Conservation (phyloP, 257 asterid genomes). For the Solanum chiquidenum region DNA sequence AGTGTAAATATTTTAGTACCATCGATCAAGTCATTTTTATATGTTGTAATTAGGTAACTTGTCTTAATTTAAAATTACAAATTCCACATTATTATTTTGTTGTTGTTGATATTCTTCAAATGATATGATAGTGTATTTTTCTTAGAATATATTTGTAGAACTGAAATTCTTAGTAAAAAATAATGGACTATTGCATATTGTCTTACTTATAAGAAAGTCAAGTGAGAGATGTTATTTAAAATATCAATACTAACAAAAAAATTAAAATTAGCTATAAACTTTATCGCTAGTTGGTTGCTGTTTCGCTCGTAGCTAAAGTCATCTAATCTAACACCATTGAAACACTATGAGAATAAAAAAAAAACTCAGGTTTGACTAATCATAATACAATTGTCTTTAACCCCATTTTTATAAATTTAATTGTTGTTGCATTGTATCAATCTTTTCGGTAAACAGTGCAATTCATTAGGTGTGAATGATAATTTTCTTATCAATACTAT, state of each 20-base stretch:
- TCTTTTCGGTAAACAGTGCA: background rate
- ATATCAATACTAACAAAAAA: background rate
- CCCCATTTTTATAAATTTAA: background rate
- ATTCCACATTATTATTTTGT: background rate
- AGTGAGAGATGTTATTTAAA: background rate
- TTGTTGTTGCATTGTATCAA: background rate
- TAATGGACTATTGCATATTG: background rate
- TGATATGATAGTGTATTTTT: background rate
- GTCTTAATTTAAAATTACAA: too few relatives aligned
- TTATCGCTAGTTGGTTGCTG: too few relatives aligned
- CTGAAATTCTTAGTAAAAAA: background rate
- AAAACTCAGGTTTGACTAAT: background rate
- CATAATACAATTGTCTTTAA: background rate
- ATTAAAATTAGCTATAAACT: too few relatives aligned
- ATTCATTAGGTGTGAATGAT: background rate
- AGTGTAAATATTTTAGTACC: background rate
- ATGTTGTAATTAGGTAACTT: background rate
- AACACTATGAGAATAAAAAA: background rate
- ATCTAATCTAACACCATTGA: background rate
- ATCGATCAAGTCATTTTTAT: background rate
- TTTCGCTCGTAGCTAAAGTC: too few relatives aligned
- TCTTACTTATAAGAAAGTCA: background rate
- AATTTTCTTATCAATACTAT: background rate
- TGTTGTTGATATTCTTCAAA: background rate
- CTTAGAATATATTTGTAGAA: background rate